A percentile compares a stretch with the other conserved stretches of the same genome.
Evolutionary conservation across 805 yeast species (phyloP).

Genomic region (Lachancea sp.): DNA sequence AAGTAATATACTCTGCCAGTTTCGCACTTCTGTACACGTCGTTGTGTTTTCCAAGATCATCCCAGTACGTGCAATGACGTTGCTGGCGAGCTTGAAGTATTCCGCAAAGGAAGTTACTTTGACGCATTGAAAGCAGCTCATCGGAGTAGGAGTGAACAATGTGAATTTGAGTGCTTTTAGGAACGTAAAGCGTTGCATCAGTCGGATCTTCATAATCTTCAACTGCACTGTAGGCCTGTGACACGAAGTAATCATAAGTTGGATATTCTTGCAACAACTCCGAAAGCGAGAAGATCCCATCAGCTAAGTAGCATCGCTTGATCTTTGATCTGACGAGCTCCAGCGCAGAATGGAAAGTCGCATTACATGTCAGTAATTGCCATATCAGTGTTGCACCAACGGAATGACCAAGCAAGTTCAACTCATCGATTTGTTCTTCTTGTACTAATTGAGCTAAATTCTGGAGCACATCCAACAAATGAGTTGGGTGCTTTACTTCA

Average conservation of each 20-base stretch:
- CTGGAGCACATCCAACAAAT: constrained; percentile 46
- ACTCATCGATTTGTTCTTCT: constrained; percentile 21
- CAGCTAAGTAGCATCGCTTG: constrained; percentile 40
- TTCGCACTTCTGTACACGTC: constrained; percentile 47
- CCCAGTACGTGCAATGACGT: constrained; percentile 24
- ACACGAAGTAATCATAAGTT: constrained; percentile 47
- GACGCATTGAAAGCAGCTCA: constrained; percentile 53
- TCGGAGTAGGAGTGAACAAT: constrained; percentile 60
- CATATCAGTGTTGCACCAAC: constrained; percentile 68
- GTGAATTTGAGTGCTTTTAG: constrained; percentile 19
- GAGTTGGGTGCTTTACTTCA: constrained; percentile 53
- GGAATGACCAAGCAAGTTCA: constrained; percentile 61
- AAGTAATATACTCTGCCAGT: constrained; percentile 32
- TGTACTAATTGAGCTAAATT: constrained; percentile 34
- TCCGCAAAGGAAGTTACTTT: constrained; percentile 37
- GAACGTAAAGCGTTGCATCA: constrained; percentile 7
- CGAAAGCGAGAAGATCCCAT: constrained; percentile 61
- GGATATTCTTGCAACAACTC: constrained; percentile 57
- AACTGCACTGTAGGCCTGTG: constrained; percentile 46
- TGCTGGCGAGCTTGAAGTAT: constrained; percentile 29
- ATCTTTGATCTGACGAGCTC: constrained; percentile 12
- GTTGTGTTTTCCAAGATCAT: constrained; percentile 56
- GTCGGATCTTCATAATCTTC: constrained; percentile 20
- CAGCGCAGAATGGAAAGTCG: constrained; percentile 4
- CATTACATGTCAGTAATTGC: constrained; percentile 37